These are phyloP conservation scores for Alternaria burnsii DNA, from an alignment of 2,329 filamentous ascomycete genomes.

Conservation along the genomic window DNA sequence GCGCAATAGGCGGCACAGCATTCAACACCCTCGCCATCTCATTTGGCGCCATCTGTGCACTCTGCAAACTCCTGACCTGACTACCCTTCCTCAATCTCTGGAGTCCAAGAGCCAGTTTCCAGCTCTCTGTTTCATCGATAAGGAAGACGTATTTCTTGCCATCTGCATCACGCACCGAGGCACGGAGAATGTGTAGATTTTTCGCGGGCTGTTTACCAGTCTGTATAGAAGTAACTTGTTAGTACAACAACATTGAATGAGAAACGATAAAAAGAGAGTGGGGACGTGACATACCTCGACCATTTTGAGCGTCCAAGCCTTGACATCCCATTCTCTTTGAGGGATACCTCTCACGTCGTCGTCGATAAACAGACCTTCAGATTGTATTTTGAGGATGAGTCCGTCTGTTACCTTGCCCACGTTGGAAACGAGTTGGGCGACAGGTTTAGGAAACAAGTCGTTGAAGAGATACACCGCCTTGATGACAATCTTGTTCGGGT, in stretches of 20 bases:
- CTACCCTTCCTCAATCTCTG: constrained; percentile 64
- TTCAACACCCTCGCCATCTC: constrained; percentile 54
- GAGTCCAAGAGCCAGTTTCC: constrained; percentile 69
- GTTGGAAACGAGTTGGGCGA: constrained; percentile 89
- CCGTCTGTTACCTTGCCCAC: constrained; percentile 88
- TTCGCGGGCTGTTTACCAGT: constrained; percentile 56
- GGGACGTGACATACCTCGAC: constrained; percentile 66
- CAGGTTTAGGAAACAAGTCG: constrained; percentile 86
- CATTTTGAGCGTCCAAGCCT: constrained; percentile 94
- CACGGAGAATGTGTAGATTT: constrained; percentile 63
- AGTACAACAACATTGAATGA: constrained; percentile 12
- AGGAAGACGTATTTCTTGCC: constrained; percentile 70
- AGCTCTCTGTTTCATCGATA: constrained; percentile 65
- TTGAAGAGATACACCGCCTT: constrained; percentile 92
- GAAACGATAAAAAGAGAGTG: neutral
- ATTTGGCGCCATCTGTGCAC: constrained; percentile 60
- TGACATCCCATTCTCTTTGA: constrained; percentile 98
- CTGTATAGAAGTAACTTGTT: constrained; percentile 29
- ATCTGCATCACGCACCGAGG: constrained; percentile 66
- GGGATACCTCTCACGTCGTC: constrained; percentile 90
- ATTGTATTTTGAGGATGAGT: constrained; percentile 88
- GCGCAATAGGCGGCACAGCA: constrained; percentile 33
- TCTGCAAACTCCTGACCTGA: constrained; percentile 63
- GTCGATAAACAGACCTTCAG: constrained; percentile 95
- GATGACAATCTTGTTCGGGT: constrained; percentile 96